A percentile compares a stretch with the other conserved stretches of the same genome.
Evolutionary conservation across 2,329 filamentous ascomycete genomes (phyloP).

Genomic region (Beauveria sp.): DNA sequence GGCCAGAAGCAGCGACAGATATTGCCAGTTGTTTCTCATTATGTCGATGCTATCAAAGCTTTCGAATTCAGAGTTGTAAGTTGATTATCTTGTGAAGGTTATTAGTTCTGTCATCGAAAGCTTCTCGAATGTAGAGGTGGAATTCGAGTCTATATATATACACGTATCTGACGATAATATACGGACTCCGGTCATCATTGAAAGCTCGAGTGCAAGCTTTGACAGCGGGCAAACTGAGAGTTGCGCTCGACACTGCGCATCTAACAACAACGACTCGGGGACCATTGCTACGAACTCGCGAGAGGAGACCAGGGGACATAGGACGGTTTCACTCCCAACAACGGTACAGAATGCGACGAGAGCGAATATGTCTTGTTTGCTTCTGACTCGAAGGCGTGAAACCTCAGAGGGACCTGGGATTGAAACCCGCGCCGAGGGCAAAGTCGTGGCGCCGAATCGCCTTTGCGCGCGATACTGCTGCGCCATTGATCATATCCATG

Average conservation of each 20-base stretch:
- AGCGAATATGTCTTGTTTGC: background rate
- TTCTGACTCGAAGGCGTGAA: background rate
- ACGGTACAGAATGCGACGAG: background rate
- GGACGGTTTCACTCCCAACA: background rate
- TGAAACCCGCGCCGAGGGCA: background rate
- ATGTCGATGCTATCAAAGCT: background rate
- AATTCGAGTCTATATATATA: background rate
- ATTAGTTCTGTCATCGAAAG: background rate
- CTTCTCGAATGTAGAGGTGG: background rate
- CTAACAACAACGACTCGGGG: background rate
- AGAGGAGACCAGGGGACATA: background rate
- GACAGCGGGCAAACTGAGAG: background rate
- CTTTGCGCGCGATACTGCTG: background rate
- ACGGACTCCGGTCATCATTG: background rate
- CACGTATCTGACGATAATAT: background rate
- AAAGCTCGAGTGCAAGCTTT: too few species aligned
- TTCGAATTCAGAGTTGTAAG: background rate
- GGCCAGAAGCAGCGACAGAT: background rate
- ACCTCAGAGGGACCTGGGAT: background rate
- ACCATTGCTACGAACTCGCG: background rate
- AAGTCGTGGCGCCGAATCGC: background rate
- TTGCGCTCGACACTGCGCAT: background rate
- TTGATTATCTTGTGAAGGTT: background rate
- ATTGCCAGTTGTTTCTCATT: background rate
- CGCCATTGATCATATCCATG: background rate